phyloP scores from a whole-genome alignment of 257 asterid species.

The Solanum appendiculatum region DNA sequence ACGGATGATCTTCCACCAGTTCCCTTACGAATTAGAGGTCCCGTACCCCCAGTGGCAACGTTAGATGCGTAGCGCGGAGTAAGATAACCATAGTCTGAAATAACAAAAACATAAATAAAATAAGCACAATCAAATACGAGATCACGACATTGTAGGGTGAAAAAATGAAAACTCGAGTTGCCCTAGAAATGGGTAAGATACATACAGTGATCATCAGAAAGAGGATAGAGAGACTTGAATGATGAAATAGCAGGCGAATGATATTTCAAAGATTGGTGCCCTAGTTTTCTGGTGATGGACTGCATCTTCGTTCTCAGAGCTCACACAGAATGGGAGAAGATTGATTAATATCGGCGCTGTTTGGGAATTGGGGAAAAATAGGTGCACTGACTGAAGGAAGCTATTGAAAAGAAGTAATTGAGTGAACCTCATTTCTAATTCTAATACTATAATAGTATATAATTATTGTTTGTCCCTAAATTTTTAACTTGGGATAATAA shows the following conservation, averaged over 20 bases:
- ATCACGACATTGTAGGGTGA: background rate
- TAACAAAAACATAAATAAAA: background rate
- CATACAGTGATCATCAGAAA: conserved; percentile 40
- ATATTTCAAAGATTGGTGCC: conserved; percentile 28
- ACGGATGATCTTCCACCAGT: conserved; percentile 99
- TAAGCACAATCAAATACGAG: background rate
- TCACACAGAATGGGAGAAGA: background rate
- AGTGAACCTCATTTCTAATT: background rate
- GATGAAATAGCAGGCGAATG: conserved; percentile 31
- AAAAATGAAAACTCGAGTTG: background rate
- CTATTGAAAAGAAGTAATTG: too few relatives aligned
- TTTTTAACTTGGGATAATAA: too few relatives aligned
- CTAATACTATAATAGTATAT: too few relatives aligned
- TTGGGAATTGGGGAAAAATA: background rate
- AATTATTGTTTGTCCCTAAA: too few relatives aligned
- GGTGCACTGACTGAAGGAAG: background rate
- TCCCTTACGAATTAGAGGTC: conserved; percentile 89
- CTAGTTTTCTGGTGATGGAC: conserved; percentile 43
- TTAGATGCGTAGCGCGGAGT: conserved; percentile 54
- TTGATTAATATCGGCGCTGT: background rate
- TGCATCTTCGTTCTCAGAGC: conserved; percentile 38
- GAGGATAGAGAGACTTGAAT: conserved; percentile 25
- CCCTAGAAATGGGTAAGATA: conserved; percentile 14
- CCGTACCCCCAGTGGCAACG: conserved; percentile 65
- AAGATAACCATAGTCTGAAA: conserved; percentile 54